Base-by-base conservation (phyloP, 2,329 filamentous ascomycete species). In the Graphilbum fragrans region DNA sequence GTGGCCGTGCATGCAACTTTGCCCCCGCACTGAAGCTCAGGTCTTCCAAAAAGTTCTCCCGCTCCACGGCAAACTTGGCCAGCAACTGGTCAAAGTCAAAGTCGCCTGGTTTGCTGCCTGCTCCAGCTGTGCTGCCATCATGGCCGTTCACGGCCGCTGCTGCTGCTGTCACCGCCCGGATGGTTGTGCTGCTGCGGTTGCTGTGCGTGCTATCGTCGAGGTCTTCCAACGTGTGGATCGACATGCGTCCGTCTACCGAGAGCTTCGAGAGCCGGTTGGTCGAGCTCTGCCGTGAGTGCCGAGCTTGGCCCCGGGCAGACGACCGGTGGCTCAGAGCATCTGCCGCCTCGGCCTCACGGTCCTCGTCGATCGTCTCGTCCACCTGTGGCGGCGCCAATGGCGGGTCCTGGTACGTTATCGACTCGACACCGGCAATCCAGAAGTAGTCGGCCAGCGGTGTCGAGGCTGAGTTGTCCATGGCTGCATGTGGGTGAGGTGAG, bases 31-130 rank as follows among this genome's bases (percentile, higher is more conserved):
- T 86, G 58, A 96, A 87, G 50, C 81, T 86, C 41, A 96, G 72
- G 58, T 98, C 92, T 49, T 94, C 86, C 40, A 96, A 67, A 54
- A 98, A 98, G 45, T 81, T 82, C 53, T 98, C 92, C 49, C 92
- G 74, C 65, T 96, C 90, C n/a, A 81, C 82, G 36, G 92, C 87
- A 59, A 98, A 98, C 63, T 95, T 96, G 54, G 87, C 67, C 50
- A 98, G 70, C 21, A 92, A 90, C 55, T 84, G 80, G 57, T 96
- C 92, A 54, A 98, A 98, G 59, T 96, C 92, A 54, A 85, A 86
- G 55, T 94, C 86, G n/a, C n/a, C n/a, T n/a, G 51, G 50, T 37
- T 47, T 43, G 25, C 52, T 54, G 39, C 57, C 57, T 36, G 49
- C 43, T n/a, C 41, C 25, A 29, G 14, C 14, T 8, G 25, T 8